Conservation (phyloP, 768 basidiomycete genomes). For the Amanita rubescens region DNA sequence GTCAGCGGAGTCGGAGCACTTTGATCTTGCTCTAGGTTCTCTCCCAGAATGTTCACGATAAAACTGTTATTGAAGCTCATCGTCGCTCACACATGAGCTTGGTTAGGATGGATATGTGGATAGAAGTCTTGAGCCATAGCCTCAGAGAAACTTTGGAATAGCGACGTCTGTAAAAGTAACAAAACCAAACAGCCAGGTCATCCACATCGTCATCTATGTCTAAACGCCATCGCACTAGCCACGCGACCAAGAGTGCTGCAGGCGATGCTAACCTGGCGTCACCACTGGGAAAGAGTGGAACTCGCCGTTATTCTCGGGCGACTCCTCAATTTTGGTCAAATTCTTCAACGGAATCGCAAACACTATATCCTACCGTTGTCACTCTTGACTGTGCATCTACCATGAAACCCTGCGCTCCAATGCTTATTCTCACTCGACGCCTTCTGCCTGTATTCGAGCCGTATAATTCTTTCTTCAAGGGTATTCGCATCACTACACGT, state of each 20-base stretch:
- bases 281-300: slow-evolving; percentile 27
- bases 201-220: neutral
- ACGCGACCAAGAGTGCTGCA: neutral
- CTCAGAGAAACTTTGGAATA: too few species aligned
- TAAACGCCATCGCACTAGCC: neutral
- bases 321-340: slow-evolving; percentile 64
- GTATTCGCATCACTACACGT: slow-evolving; percentile 33
- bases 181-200: neutral
- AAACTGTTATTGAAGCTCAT: slow-evolving; percentile 52
- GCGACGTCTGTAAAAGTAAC: neutral
- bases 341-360: slow-evolving; percentile 18
- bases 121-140: slow-evolving; percentile 4
- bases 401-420: slow-evolving; percentile 40
- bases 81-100: neutral
- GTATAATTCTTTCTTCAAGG: slow-evolving; percentile 57
- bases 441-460: slow-evolving; percentile 52
- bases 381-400: slow-evolving; percentile 25
- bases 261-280: slow-evolving; percentile 12
- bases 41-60: slow-evolving; percentile 27
- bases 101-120: neutral
- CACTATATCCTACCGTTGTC: slow-evolving; percentile 55
- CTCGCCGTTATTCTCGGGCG: slow-evolving; percentile 50
- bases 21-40: slow-evolving; percentile 15
- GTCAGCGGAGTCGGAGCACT: neutral
- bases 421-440: slow-evolving; percentile 58